Percentiles rank a stretch among this genome's conserved stretches.
Evolutionary conservation across 2,329 filamentous ascomycete genomes (phyloP).

Genomic region (Xylariaceae sp.): DNA sequence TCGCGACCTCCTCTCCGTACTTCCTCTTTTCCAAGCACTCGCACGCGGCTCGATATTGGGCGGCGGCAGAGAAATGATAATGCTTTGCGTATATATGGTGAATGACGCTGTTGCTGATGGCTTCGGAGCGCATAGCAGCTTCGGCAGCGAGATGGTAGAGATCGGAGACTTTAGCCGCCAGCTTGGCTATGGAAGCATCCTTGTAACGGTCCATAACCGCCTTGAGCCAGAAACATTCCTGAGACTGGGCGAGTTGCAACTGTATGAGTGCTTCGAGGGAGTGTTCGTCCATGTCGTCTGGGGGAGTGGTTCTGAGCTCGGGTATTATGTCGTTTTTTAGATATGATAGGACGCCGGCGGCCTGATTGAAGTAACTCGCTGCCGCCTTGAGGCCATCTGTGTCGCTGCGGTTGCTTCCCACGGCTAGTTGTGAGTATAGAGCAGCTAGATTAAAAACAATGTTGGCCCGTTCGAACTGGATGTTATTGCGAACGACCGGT

Average conservation of each 20-base stretch:
- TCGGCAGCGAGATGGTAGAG: conserved; percentile 82
- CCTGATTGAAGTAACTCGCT: conserved; percentile 82
- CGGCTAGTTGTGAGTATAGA: conserved; percentile 87
- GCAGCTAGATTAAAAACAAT: conserved; percentile 89
- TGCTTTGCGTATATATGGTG: conserved; percentile 97
- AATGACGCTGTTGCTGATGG: conserved; percentile 91
- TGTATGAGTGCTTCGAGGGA: conserved; percentile 79
- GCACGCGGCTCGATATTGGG: conserved; percentile 84
- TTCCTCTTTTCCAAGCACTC: conserved; percentile 89
- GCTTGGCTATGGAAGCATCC: conserved; percentile 83
- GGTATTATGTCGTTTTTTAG: conserved; percentile 72
- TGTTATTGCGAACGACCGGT: conserved; percentile 60
- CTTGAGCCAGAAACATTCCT: conserved; percentile 98
- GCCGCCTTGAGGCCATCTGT: conserved; percentile 81
- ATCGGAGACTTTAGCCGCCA: conserved; percentile 85
- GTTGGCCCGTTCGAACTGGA: conserved; percentile 83
- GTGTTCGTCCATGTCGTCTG: conserved; percentile 90
- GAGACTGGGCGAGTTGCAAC: conserved; percentile 83
- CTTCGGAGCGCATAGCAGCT: conserved; percentile 79
- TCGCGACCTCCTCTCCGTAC: conserved; percentile 91
- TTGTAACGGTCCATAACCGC: conserved; percentile 91
- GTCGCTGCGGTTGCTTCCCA: conserved; percentile 69
- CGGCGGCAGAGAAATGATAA: conserved; percentile 92
- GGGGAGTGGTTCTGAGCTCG: conserved; percentile 75
- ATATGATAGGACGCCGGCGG: conserved; percentile 77